Base-by-base conservation (phyloP, 257 asterid species). In the Craterostigma plantagineum region DNA sequence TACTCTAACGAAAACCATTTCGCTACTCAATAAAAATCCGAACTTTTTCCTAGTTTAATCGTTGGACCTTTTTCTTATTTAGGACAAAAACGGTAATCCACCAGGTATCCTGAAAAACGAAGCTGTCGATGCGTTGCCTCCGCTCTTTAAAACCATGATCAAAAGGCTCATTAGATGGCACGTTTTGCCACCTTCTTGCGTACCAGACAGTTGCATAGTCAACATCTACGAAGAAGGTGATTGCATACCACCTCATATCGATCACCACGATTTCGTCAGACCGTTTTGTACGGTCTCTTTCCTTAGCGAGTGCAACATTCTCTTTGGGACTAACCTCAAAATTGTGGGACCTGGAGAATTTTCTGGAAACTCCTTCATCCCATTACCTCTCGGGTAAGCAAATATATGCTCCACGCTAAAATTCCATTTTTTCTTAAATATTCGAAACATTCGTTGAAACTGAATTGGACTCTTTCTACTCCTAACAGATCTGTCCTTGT, bases 231-330 rank as follows among this genome's bases (percentile, higher is more conserved):
- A 84, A 0, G 74, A 80, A 56, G 96, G 84, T 12, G 96, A 84
- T 58, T 80, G 96, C 38, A 84, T 84, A 67, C 96, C 96, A 0
- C 96, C 96, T 30, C 96, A 80, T 55, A 76, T 84, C 13, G 96
- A 84, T 49, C 74, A 77, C 65, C 93, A 71, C 10, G 96, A 84
- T 56, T 84, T 84, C 46, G 68, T 79, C 38, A 60, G 96, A 23
- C 96, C 96, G 18, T 84, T 84, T 49, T 74, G 92, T 56, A 84
- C 93, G 0, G 92, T 79, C 4, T 84, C 93, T 0, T 76, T 84
- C 47, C 73, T 84, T 40, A 69, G 81, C 8, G 90, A 80, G 49
- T 79, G 93, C 16, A 56, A 76, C 11, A 80, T 84, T 33, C 63
- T 84, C 15, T 76, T 84, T 9, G 93, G 96, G 37, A 49, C 87